These are phyloP conservation scores for Rhizopus arrhizus DNA, from an alignment of 371 early-diverging fungal species.

Conservation along the genomic window DNA sequence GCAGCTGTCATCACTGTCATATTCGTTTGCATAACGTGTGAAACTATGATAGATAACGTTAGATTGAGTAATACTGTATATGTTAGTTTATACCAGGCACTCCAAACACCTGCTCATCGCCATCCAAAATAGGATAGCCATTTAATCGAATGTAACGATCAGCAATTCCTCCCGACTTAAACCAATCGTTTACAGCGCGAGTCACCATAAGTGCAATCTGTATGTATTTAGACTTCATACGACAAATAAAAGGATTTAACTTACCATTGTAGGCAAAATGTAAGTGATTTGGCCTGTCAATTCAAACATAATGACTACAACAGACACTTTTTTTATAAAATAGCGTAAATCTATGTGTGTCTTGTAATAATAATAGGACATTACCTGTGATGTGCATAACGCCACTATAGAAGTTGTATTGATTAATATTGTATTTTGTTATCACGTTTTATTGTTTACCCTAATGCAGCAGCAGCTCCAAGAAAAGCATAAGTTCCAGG, in stretches of 20 bases:
- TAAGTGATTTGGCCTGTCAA: conserved; percentile 91
- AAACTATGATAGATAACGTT: conserved; percentile 37
- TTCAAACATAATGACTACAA: conserved; percentile 97
- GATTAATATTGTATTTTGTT: conserved; percentile 2
- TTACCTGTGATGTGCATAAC: conserved; percentile 70
- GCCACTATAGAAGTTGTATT: conserved; percentile 42
- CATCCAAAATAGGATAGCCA: conserved; percentile 88
- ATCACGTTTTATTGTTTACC: conserved; percentile 43
- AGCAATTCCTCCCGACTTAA: conserved; percentile 84
- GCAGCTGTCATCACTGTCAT: conserved; percentile 60
- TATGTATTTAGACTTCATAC: neutral
- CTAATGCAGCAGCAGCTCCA: conserved; percentile 92
- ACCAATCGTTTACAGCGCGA: conserved; percentile 84
- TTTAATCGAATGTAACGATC: conserved; percentile 84
- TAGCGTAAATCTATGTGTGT: neutral
- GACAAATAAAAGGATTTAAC: conserved; percentile 2
- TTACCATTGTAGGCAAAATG: conserved; percentile 90
- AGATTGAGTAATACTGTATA: neutral
- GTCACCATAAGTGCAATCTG: conserved; percentile 87
- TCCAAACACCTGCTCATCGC: conserved; percentile 72
- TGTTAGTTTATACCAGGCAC: conserved; percentile 46
- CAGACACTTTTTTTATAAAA: conserved; percentile 56
- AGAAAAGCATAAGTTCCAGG: conserved; percentile 96
- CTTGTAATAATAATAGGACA: neutral
- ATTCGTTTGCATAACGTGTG: conserved; percentile 65